A percentile compares a stretch with the other conserved stretches of the same genome.
These are phyloP conservation scores for Xerocomus spinulosus DNA, from an alignment of 768 basidiomycete species.

Conservation along the genomic window DNA sequence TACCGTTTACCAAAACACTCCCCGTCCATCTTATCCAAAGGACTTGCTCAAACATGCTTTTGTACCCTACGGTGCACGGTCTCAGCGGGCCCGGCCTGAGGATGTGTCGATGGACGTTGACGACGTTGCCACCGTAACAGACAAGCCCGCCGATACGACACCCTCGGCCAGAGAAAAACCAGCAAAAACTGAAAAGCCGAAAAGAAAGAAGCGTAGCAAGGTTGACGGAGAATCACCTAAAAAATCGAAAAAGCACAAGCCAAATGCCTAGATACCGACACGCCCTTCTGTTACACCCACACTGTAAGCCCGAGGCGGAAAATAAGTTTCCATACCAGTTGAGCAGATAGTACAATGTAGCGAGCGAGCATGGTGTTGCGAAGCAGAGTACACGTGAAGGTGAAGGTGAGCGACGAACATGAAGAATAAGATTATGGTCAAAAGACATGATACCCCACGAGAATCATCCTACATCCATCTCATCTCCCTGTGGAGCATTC, in stretches of 20 bases:
- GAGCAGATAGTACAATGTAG: slow-evolving; percentile 18
- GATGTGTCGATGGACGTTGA: slow-evolving; percentile 22
- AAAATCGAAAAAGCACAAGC: slow-evolving; percentile 47
- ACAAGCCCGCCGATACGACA: slow-evolving; percentile 7
- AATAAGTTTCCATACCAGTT: slow-evolving; percentile 6
- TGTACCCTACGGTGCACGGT: slow-evolving; percentile 54
- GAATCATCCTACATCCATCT: slow-evolving; percentile 64
- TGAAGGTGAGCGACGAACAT: slow-evolving; percentile 23
- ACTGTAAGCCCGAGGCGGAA: slow-evolving; percentile 7
- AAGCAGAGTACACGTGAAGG: slow-evolving; percentile 23
- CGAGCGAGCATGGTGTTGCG: slow-evolving; percentile 20
- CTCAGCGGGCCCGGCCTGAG: neutral
- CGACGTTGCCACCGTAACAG: slow-evolving; percentile 23
- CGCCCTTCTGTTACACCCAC: neutral
- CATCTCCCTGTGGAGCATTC: slow-evolving; percentile 51
- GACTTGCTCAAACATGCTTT: slow-evolving; percentile 62
- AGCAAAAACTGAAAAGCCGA: slow-evolving; percentile 23
- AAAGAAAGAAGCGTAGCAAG: slow-evolving; percentile 41
- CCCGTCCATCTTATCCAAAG: slow-evolving; percentile 52
- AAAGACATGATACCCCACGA: slow-evolving; percentile 4
- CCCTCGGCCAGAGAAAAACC: neutral
- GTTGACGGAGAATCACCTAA: slow-evolving; percentile 43
- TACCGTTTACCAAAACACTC: slow-evolving; percentile 43
- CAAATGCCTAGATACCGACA: slow-evolving; percentile 6
- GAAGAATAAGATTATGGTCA: slow-evolving; percentile 25